Evolutionary conservation across 306 rosid genomes (phyloP).

Genomic region (Quercus cerris): DNA sequence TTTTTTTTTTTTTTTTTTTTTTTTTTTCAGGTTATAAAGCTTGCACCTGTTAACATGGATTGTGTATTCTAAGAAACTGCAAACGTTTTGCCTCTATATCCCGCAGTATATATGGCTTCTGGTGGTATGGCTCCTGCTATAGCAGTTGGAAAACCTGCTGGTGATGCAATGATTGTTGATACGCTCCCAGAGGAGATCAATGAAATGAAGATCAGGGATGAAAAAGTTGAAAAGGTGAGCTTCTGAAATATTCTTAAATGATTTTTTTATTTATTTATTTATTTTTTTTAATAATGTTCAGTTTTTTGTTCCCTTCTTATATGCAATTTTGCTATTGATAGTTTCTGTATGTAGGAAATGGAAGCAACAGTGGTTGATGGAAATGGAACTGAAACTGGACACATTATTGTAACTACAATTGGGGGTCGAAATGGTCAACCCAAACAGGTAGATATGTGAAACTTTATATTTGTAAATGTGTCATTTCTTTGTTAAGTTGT

Average conservation of each 20-base stretch:
- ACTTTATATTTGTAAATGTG: not conserved
- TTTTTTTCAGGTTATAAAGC: slow-evolving; percentile 5
- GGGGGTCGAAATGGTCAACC: slow-evolving; percentile 73
- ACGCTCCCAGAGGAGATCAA: slow-evolving; percentile 54
- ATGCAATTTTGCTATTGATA: not conserved
- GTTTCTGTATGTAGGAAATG: slow-evolving; percentile 36
- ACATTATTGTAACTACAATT: slow-evolving; percentile 62
- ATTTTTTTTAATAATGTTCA: not conserved
- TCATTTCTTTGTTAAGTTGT: not conserved
- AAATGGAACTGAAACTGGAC: slow-evolving; percentile 74
- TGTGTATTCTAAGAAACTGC: not conserved
- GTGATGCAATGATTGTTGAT: slow-evolving; percentile 31
- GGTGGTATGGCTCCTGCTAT: slow-evolving; percentile 15
- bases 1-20: not conserved
- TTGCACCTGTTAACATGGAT: not conserved
- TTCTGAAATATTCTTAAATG: not conserved
- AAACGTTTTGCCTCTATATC: slow-evolving; percentile 1
- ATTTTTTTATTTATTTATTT: too few relatives aligned
- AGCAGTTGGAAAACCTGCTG: slow-evolving; percentile 29
- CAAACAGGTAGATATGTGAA: slow-evolving; percentile 44
- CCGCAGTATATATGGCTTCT: slow-evolving; percentile 39
- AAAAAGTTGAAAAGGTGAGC: slow-evolving; percentile 32
- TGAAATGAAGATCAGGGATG: slow-evolving; percentile 71
- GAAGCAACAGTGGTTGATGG: slow-evolving; percentile 64
- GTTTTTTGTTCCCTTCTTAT: not conserved